Conservation (phyloP, 305 asterid genomes). For the Solanum hybrid region DNA sequence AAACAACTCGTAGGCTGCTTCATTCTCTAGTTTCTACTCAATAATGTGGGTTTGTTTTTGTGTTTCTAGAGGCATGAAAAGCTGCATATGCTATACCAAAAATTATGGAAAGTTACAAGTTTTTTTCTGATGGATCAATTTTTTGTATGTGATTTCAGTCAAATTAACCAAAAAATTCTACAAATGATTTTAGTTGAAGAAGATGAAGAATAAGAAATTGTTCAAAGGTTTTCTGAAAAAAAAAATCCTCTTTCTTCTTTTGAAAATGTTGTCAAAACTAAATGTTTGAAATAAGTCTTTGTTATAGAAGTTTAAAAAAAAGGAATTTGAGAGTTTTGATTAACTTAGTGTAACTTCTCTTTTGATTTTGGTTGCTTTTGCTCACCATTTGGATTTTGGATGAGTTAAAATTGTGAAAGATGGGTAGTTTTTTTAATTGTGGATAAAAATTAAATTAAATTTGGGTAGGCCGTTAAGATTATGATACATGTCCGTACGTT, state of each 20-base stretch:
- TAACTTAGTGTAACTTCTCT: neutral
- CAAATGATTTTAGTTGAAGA: neutral
- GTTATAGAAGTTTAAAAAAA: too few species aligned
- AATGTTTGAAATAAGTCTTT: neutral
- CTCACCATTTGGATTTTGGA: neutral
- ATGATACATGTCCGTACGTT: neutral
- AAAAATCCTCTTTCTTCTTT: neutral
- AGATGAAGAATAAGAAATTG: neutral
- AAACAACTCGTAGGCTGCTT: neutral
- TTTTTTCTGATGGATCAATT: neutral
- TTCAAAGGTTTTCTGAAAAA: neutral
- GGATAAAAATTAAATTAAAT: too few species aligned
- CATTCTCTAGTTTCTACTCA: neutral
- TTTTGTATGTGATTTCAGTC: neutral
- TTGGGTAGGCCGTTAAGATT: neutral
- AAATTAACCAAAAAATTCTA: too few species aligned
- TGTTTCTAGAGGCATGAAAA: neutral
- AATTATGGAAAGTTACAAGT: neutral
- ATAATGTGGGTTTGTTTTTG: neutral
- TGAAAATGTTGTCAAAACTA: neutral
- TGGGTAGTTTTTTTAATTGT: neutral
- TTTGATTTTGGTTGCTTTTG: neutral
- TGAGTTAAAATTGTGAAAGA: neutral
- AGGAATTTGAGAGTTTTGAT: neutral
- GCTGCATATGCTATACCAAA: neutral